Conservation (phyloP, 1,284 basidiomycete species). For the Ceratobasidium theobromae region DNA sequence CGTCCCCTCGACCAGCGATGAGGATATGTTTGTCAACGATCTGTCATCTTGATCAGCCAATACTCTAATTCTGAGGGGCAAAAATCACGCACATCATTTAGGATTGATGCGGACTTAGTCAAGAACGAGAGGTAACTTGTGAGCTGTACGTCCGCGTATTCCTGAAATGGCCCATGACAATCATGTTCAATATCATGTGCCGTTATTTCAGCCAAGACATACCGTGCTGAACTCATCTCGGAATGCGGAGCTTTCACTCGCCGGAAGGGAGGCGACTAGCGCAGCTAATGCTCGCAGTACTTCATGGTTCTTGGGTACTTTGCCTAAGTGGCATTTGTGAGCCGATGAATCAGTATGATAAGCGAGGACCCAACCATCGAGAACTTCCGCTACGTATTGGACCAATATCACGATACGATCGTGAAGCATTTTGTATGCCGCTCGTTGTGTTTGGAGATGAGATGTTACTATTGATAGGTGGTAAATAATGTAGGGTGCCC, state of each 20-base stretch:
- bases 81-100: slow-evolving; percentile 76
- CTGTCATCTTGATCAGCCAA: slow-evolving; percentile 48
- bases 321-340: slow-evolving; percentile 49
- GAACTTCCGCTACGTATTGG: slow-evolving; percentile 75
- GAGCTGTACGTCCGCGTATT: slow-evolving; percentile 93
- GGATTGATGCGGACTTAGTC: slow-evolving; percentile 81
- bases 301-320: slow-evolving; percentile 70
- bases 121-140: slow-evolving; percentile 85
- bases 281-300: slow-evolving; percentile 83
- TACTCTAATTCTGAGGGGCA: slow-evolving; percentile 44
- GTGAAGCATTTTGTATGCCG: slow-evolving; percentile 94
- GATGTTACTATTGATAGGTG: slow-evolving; percentile 67
- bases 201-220: slow-evolving; percentile 39
- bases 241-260: slow-evolving; percentile 77
- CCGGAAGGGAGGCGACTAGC: slow-evolving; percentile 81
- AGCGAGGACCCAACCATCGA: slow-evolving; percentile 57
- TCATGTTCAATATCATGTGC: slow-evolving; percentile 3
- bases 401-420: slow-evolving; percentile 84
- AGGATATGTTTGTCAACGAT: slow-evolving; percentile 28
- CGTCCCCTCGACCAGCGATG: slow-evolving; percentile 31
- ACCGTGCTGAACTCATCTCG: slow-evolving; percentile 84
- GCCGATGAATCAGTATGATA: background rate
- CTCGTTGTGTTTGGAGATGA: slow-evolving; percentile 86
- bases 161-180: slow-evolving; percentile 51
- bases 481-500: background rate